phyloP scores from a whole-genome alignment of 2,329 filamentous ascomycete species.

The Hypoxylon sp. region DNA sequence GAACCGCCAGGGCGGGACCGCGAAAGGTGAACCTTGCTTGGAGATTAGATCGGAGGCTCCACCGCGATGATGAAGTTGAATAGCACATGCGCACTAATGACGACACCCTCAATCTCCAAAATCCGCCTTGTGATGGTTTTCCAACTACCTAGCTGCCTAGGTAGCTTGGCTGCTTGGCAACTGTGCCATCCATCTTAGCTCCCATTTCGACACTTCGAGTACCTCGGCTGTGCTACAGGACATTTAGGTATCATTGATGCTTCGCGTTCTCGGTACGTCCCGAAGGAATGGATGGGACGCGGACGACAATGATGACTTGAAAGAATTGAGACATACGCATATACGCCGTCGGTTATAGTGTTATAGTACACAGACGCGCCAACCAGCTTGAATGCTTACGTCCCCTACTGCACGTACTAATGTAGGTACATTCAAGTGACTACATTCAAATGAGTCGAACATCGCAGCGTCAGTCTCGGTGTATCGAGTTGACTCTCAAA shows the following conservation, averaged over 20 bases:
- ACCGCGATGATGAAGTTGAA: neutral
- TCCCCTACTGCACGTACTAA: neutral
- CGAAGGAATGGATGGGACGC: conserved; percentile 3
- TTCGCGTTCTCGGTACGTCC: neutral
- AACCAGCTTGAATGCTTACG: conserved; percentile 1
- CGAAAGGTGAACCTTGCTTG: conserved; percentile 1
- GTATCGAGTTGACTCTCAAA: neutral
- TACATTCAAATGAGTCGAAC: neutral
- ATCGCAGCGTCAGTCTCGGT: neutral
- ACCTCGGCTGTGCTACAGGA: conserved; percentile 32
- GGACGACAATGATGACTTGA: conserved; percentile 10
- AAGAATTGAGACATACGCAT: conserved; percentile 5
- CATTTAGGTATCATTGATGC: neutral
- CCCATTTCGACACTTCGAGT: neutral
- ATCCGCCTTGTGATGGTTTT: conserved; percentile 40
- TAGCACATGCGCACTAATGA: conserved; percentile 10
- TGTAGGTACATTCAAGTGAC: conserved; percentile 1
- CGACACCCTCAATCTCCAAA: conserved; percentile 14
- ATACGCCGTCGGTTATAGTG: neutral
- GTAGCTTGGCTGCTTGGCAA: neutral
- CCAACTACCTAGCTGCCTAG: neutral
- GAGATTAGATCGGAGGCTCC: conserved; percentile 5
- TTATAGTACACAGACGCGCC: neutral
- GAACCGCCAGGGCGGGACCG: conserved; percentile 3
- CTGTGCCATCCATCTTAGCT: neutral